Evolutionary conservation across 371 early-diverging fungal species (phyloP), one percentile per base, ranked within the genome.

Genomic region (Rhizopus delemar): DNA sequence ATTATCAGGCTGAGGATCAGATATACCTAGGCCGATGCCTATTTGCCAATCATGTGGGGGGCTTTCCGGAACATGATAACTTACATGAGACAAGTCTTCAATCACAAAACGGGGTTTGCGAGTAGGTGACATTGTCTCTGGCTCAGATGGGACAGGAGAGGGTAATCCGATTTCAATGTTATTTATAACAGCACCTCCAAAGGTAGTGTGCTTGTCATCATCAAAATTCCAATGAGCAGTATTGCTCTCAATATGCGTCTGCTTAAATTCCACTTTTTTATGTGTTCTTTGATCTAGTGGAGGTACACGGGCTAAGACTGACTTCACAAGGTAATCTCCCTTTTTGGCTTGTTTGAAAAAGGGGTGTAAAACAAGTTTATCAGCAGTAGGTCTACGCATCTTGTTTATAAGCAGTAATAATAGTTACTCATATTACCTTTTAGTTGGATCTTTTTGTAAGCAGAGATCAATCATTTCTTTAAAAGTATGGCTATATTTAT

Each of bases 391-490:
- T 74, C 93, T 90, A 64, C 33, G 22, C 8, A 34, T 22, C 2
- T 1, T 43, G n/a, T n/a, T 43, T 43, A n/a, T 13, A 15, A 13
- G n/a, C 22, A 22, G 22, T 22, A 22, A 22, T 22, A 22, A 22
- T 22, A 22, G 22, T 22, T 22, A 22, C 22, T 22, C 22, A 22
- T 22, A 22, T 22, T 74, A 89, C 90, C 93, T 77, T 69, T 87
- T 89, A 5, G 71, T 57, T 1, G 95, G 93, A 65, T 95, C 94
- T 63, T 92, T 93, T 53, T 86, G 78, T 31, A 95, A 73, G 74
- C 95, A 93, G 29, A 63, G 36, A 63, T 93, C 93, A 52, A 93
- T 90, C 90, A 95, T 88, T 12, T 95, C 94, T 63, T 93, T 92
- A 58, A 93, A 89, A 1, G 74, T 33, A 57, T 85, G 92, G 2